A percentile compares a stretch with the other conserved stretches of the same genome.
These are phyloP conservation scores for Backusella macrospora DNA, from an alignment of 192 early-diverging fungal genomes.

Conservation along the genomic window DNA sequence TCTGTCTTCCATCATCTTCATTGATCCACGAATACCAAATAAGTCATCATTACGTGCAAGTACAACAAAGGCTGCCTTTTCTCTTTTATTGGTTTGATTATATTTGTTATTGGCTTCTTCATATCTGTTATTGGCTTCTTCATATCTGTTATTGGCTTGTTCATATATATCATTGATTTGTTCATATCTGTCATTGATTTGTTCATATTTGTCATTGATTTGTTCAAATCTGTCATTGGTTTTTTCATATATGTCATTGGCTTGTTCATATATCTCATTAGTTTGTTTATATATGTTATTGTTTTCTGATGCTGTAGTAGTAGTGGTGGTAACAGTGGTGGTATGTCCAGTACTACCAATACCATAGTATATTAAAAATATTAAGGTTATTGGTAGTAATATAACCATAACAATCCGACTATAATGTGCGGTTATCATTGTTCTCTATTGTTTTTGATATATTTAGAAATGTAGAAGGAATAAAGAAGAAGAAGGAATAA, in stretches of 20 bases:
- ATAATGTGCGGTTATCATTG: constrained; percentile 23
- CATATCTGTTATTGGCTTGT: background rate
- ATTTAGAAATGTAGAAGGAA: no score
- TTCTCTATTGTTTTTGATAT: background rate
- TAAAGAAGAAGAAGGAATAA: background rate
- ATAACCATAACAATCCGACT: constrained; percentile 16
- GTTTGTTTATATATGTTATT: no score
- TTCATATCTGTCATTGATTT: background rate
- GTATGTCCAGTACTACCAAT: background rate
- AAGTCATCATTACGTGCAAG: constrained; percentile 75
- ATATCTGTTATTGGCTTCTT: background rate
- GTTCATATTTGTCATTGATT: no score
- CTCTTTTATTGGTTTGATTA: constrained; percentile 5
- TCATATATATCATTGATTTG: background rate
- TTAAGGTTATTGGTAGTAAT: constrained; percentile 8
- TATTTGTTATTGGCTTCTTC: background rate
- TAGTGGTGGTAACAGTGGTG: background rate
- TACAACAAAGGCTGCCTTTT: constrained; percentile 74
- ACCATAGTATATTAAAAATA: constrained; percentile 4
- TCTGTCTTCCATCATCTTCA: constrained; percentile 75
- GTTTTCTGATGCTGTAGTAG: background rate
- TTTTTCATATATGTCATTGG: no score
- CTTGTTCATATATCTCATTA: no score
- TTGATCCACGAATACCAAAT: constrained; percentile 52
- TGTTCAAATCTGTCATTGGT: no score